Base-by-base conservation (phyloP, 768 basidiomycete species). In the Boletus reticulatus region DNA sequence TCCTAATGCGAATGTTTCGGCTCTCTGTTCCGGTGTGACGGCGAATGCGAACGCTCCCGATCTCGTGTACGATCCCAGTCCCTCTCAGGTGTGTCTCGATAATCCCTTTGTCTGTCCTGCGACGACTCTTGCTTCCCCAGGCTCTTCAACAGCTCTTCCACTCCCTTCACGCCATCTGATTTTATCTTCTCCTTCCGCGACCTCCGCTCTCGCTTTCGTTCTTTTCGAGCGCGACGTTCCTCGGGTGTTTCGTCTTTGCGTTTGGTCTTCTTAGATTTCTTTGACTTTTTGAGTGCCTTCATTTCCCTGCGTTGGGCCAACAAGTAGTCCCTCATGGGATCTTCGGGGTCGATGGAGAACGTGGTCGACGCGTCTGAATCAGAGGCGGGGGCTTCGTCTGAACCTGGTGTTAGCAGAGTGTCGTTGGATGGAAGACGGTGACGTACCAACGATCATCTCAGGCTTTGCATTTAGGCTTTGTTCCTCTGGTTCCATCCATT, bases 291-390 rank as follows among this genome's bases (percentile, higher is more conserved):
- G 55, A 78, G 72, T 4, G 79, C 84, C 61, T 86, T 89, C 66
- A 84, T 82, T 66, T 92, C 89, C 61, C 75, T 82, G 63, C 82
- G 80, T 68, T 95, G 82, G 1, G 84, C 80, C 38, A 94, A 73
- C 34, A 99, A 77, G 68, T 92, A 98, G 58, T 94, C 95, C 29
- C 88, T 84, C 97, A 99, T 98, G 1, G 97, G 97, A 72, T 99
- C 97, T 68, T 98, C 96, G 2, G 91, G 92, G 69, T 98, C 95
- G 53, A 97, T 89, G 10, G 83, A 78, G 27, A 85, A 80, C 17
- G 75, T 79, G 17, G 85, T 80, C 3, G 81, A 80, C 16, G 75
- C 85, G 2, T 88, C 87, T 5, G 87, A 86, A 34, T 89, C 87
- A 6, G 88, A 84, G 4, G 70, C 80, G 2, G 70, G 79, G 41